phyloP scores from a whole-genome alignment of 2,329 filamentous ascomycete genomes.

The Venturia asperata region DNA sequence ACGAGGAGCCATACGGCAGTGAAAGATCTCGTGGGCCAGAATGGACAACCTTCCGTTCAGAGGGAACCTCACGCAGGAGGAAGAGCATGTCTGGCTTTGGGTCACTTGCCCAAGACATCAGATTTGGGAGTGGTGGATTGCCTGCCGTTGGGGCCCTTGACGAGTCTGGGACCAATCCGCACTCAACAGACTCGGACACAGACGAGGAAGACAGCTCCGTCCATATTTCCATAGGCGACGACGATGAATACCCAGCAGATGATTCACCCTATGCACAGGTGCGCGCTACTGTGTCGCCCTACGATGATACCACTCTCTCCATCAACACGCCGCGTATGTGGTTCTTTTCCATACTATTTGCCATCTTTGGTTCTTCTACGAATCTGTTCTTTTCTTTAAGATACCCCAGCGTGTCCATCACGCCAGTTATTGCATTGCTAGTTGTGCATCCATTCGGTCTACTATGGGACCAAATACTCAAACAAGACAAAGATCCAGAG shows the following conservation, averaged over 20 bases:
- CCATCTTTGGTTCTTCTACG: slow-evolving; percentile 71
- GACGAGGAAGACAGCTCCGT: slow-evolving; percentile 23
- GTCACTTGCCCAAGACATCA: background rate
- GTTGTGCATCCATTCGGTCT: slow-evolving; percentile 78
- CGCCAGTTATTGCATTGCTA: slow-evolving; percentile 77
- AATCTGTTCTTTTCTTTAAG: slow-evolving; percentile 84
- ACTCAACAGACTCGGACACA: slow-evolving; percentile 28
- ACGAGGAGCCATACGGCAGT: slow-evolving; percentile 18
- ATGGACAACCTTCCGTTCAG: slow-evolving; percentile 2
- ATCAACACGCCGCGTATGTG: slow-evolving; percentile 88
- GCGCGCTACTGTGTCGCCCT: slow-evolving; percentile 68
- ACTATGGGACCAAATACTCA: slow-evolving; percentile 67
- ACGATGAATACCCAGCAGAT: slow-evolving; percentile 48
- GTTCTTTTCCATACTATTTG: slow-evolving; percentile 71
- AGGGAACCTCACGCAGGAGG: slow-evolving; percentile 22
- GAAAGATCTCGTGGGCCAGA: background rate
- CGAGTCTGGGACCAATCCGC: slow-evolving; percentile 27
- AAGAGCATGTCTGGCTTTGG: slow-evolving; percentile 2
- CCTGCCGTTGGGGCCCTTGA: slow-evolving; percentile 1
- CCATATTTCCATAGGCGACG: slow-evolving; percentile 21
- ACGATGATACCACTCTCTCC: slow-evolving; percentile 61
- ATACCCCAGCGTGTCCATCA: slow-evolving; percentile 86
- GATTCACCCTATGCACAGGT: slow-evolving; percentile 74
- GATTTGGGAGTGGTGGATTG: slow-evolving; percentile 24
- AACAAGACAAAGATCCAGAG: slow-evolving; percentile 48